Evolutionary conservation across 2,329 filamentous ascomycete species (phyloP).

Genomic region (Calonectria multiphialidica): DNA sequence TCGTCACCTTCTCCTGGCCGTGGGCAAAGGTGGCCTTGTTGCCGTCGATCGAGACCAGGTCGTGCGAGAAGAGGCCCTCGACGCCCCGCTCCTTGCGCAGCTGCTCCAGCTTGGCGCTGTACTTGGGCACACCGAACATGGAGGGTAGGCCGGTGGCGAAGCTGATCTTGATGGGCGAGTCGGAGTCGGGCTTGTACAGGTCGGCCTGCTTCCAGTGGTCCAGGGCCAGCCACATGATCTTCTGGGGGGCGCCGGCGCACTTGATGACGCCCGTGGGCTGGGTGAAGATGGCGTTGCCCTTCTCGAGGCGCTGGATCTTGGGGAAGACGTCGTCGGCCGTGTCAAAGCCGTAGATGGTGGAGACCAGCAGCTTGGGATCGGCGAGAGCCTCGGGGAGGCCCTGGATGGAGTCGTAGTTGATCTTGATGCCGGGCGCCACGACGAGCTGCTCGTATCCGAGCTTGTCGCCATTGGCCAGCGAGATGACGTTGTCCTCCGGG

Average conservation of each 20-base stretch:
- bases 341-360: conserved; percentile 70
- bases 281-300: conserved; percentile 69
- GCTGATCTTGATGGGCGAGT: conserved; percentile 62
- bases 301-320: conserved; percentile 59
- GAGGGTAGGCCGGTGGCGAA: conserved; percentile 67
- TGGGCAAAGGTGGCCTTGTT: conserved; percentile 64
- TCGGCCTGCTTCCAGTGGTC: conserved; percentile 69
- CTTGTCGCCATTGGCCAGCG: conserved; percentile 65
- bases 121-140: conserved; percentile 74
- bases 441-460: conserved; percentile 74
- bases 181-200: conserved; percentile 57
- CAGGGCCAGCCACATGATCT: conserved; percentile 72
- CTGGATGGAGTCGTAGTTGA: conserved; percentile 64
- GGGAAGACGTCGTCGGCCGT: conserved; percentile 65
- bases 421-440: conserved; percentile 68
- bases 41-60: conserved; percentile 65
- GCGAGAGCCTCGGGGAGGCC: conserved; percentile 68
- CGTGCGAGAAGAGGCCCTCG: conserved; percentile 70
- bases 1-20: conserved; percentile 57
- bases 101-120: conserved; percentile 64
- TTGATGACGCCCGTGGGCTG: conserved; percentile 70
- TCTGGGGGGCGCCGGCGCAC: conserved; percentile 72
- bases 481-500: conserved; percentile 68
- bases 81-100: conserved; percentile 66
- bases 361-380: conserved; percentile 60